phyloP scores from a whole-genome alignment of 305 asterid species.

The Plantago lanceolata region DNA sequence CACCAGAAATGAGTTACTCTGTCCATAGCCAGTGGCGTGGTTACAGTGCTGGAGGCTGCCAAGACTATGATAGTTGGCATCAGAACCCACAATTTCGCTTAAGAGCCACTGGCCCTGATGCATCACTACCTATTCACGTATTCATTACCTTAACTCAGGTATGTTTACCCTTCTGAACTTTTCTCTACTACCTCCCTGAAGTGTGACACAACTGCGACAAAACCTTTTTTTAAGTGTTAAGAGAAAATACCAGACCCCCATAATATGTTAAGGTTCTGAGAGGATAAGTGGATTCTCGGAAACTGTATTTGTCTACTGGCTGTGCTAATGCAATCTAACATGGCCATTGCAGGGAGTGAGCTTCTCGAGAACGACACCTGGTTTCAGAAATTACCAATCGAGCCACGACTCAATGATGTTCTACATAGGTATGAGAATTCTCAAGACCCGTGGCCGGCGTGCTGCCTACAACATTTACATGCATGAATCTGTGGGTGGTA shows the following conservation, averaged over 20 bases:
- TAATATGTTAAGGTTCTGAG: too few relatives aligned
- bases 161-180: background rate
- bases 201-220: background rate
- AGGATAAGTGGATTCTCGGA: too few relatives aligned
- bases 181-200: background rate
- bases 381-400: constrained; percentile 89
- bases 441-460: constrained; percentile 93
- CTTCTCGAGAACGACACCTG: constrained; percentile 97
- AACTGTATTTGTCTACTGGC: too few relatives aligned
- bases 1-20: constrained; percentile 93
- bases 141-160: constrained; percentile 97
- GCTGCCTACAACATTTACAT: constrained; percentile 89
- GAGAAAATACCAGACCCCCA: too few relatives aligned
- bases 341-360: constrained; percentile 74
- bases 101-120: constrained; percentile 89
- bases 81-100: constrained; percentile 97
- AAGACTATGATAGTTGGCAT: constrained; percentile 98
- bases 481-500: constrained; percentile 98
- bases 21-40: constrained; percentile 98
- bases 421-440: constrained; percentile 95
- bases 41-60: constrained; percentile 97
- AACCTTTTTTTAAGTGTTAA: background rate
- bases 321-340: too few relatives aligned
- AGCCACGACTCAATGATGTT: constrained; percentile 96
- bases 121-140: constrained; percentile 86